Evolutionary conservation across 306 rosid genomes (phyloP), one percentile per base, ranked within the genome.

Genomic region (Cercis canadensis): DNA sequence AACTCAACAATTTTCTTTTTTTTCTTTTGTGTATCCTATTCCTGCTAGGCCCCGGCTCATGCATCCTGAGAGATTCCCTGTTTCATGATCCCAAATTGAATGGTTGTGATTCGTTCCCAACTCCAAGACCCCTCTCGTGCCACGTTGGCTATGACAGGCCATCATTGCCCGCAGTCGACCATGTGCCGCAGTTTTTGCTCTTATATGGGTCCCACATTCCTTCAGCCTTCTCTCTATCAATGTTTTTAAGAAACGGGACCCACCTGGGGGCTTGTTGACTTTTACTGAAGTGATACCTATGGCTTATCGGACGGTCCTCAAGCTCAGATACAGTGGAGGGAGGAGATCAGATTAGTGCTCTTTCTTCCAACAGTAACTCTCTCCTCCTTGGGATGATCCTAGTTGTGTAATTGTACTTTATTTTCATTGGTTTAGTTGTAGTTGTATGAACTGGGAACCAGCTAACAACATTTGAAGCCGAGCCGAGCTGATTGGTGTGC

Each of bases 151-250:
- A 32, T 12, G 29, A 45, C 56, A 0, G 12, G 21, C 16, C 17
- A 65, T 55, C 52, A 62, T 63, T 73, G 50, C 58, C 63, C 46
- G n/a, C 83, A 76, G 46, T 78, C 75, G 56, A 52, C 81, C 81
- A 81, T 61, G 88, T 81, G 80, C 79, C 57, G 77, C 70, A 29
- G 71, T 37, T 32, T 13, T 78, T 62, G 32, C 76, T 17, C 16
- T 0, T 8, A 4, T 15, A 1, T 18, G 67, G 77, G 69, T 24
- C 73, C 86, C 63, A 51, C 52, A 24, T 24, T 1, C 29, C 7
- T 53, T 8, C 47, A 21, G 14, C 8, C 33, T 7, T 34, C 4
- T 70, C 29, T 24, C 29, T 13, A 14, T 47, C 53, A n/a, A 16
- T 15, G 0, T 34, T n/a, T 7, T 37, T 14, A 8, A 15, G 14